A percentile compares a stretch with the other conserved stretches of the same genome.
These are phyloP conservation scores for Erythrobasidium yunnanense DNA, from an alignment of 768 basidiomycete species.

Conservation along the genomic window DNA sequence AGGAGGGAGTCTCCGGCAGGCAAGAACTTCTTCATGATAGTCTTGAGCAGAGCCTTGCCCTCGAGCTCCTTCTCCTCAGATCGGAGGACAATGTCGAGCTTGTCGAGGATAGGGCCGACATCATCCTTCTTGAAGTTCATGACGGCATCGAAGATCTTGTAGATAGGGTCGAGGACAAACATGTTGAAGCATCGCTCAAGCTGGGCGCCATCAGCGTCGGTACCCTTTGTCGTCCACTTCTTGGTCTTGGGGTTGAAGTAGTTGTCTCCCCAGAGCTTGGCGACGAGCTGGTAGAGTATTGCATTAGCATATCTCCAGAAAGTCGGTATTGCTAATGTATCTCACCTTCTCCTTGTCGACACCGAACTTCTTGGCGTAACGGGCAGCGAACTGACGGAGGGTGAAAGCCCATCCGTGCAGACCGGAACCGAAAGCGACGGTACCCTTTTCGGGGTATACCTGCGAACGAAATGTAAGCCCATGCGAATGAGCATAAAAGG, in stretches of 20 bases:
- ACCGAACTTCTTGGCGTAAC: constrained; percentile 97
- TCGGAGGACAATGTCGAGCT: constrained; percentile 84
- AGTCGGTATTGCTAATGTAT: background rate
- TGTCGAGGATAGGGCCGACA: constrained; percentile 73
- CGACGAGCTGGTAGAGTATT: constrained; percentile 48
- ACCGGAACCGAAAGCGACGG: constrained; percentile 97
- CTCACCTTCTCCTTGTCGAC: constrained; percentile 93
- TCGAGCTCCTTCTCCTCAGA: constrained; percentile 84
- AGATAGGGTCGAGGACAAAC: constrained; percentile 99
- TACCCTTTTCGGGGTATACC: constrained; percentile 95
- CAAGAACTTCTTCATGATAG: constrained; percentile 97
- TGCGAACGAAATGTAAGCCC: background rate
- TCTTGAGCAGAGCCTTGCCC: constrained; percentile 90
- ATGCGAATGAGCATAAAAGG: too few species aligned
- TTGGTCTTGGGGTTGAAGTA: constrained; percentile 93
- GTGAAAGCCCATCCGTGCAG: constrained; percentile 99
- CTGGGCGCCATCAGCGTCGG: constrained; percentile 68
- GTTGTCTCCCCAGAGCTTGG: constrained; percentile 97
- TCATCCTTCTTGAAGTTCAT: constrained; percentile 99
- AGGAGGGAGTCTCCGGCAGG: constrained; percentile 95
- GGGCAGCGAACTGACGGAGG: constrained; percentile 85
- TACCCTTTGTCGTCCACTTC: constrained; percentile 80
- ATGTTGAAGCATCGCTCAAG: constrained; percentile 93
- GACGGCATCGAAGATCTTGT: constrained; percentile 92
- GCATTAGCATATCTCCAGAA: too few species aligned